These are phyloP conservation scores for Lentinula aciculospora DNA, from an alignment of 768 basidiomycete species.

Conservation along the genomic window DNA sequence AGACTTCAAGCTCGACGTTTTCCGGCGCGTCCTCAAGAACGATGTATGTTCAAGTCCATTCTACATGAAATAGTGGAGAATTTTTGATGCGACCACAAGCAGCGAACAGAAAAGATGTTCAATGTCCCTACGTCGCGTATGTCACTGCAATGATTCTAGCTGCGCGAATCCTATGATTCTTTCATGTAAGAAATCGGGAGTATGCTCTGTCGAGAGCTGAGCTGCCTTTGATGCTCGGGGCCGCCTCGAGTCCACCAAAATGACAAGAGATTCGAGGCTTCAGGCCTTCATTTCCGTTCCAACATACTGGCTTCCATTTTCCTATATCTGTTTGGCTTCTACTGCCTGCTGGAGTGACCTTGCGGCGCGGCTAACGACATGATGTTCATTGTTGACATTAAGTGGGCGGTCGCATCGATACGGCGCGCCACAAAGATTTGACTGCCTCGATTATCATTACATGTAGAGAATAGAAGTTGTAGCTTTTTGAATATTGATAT, in stretches of 20 bases:
- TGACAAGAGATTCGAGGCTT: neutral
- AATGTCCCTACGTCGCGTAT: too few species aligned
- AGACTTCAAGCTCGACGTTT: neutral
- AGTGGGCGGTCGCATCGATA: neutral
- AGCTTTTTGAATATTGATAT: too few species aligned
- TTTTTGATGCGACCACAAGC: too few species aligned
- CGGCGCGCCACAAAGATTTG: neutral
- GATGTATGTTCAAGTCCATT: neutral
- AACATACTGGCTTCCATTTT: neutral
- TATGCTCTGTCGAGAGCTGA: neutral
- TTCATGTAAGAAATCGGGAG: neutral
- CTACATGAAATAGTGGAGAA: too few species aligned
- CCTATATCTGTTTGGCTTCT: neutral
- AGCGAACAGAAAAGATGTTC: too few species aligned
- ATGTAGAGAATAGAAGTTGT: too few species aligned
- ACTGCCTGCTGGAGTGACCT: neutral
- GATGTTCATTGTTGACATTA: neutral
- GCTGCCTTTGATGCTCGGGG: slow-evolving; percentile 23
- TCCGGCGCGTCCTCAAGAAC: neutral
- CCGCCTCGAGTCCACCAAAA: neutral
- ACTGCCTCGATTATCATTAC: neutral
- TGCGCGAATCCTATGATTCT: neutral
- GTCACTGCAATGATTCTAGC: neutral
- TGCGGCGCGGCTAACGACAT: slow-evolving; percentile 1
- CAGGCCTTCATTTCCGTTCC: neutral